phyloP scores from a whole-genome alignment of 495 filamentous ascomycete genomes.

The Xeromyces bisporus region DNA sequence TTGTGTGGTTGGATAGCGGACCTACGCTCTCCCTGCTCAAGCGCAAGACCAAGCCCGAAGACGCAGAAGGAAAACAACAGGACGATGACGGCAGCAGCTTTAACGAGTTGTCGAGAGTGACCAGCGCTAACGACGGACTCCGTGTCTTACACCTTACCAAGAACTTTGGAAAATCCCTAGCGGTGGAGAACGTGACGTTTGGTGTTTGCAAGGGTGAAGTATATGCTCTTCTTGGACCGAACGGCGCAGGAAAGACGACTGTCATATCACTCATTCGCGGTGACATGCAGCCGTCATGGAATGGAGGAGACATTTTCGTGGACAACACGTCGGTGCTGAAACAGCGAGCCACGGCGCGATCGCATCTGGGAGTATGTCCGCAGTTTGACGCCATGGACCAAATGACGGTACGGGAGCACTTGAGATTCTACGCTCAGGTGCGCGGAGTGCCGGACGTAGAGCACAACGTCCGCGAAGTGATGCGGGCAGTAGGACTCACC shows the following conservation, averaged over 20 bases:
- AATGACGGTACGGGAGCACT: constrained; percentile 38
- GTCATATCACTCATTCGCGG: constrained; percentile 73
- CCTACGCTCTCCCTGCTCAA: constrained; percentile 30
- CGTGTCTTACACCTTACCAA: constrained; percentile 63
- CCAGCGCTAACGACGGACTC: constrained; percentile 43
- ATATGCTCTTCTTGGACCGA: constrained; percentile 74
- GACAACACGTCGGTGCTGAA: constrained; percentile 51
- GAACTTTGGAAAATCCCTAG: constrained; percentile 46
- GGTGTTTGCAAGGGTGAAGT: constrained; percentile 60
- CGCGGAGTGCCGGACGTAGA: constrained; percentile 33
- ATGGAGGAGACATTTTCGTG: constrained; percentile 52
- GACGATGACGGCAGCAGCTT: constrained; percentile 21
- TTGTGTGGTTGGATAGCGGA: constrained; percentile 59
- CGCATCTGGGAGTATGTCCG: constrained; percentile 52
- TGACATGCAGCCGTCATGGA: constrained; percentile 49
- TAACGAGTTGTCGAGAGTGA: constrained; percentile 28
- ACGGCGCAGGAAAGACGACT: constrained; percentile 77
- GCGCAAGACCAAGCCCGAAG: constrained; percentile 21
- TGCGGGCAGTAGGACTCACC: constrained; percentile 25
- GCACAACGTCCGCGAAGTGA: constrained; percentile 30
- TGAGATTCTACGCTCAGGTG: constrained; percentile 39
- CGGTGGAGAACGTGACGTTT: constrained; percentile 71
- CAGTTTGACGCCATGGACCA: constrained; percentile 41
- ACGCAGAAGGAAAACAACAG: constrained; percentile 28
- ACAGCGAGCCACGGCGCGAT: constrained; percentile 46